A percentile compares a stretch with the other conserved stretches of the same genome.
phyloP scores from a whole-genome alignment of 768 basidiomycete species.

The Hysterangium stoloniferum region DNA sequence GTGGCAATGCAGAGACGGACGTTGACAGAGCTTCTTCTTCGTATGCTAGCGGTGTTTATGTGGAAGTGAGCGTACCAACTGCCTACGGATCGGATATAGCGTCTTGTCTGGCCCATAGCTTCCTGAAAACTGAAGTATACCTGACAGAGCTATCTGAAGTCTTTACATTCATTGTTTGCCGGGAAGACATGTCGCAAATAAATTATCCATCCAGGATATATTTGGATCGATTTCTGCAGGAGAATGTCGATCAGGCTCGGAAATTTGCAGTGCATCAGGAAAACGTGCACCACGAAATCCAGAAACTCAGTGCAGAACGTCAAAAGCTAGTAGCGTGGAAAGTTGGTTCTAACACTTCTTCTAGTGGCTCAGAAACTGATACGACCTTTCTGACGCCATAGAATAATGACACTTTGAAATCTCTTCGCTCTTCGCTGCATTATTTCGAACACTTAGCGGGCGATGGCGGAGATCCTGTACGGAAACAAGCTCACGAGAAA shows the following conservation, averaged over 20 bases:
- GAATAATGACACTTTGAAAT: slow-evolving; percentile 56
- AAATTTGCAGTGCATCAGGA: slow-evolving; percentile 28
- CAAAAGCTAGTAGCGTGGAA: slow-evolving; percentile 48
- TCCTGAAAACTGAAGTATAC: slow-evolving; percentile 2
- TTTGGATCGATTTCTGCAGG: slow-evolving; percentile 62
- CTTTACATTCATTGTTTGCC: slow-evolving; percentile 5
- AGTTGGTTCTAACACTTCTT: slow-evolving; percentile 32
- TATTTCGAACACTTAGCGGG: slow-evolving; percentile 67
- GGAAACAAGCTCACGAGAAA: slow-evolving; percentile 34
- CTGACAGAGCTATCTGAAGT: slow-evolving; percentile 6
- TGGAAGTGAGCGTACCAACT: slow-evolving; percentile 1
- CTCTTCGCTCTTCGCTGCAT: slow-evolving; percentile 52
- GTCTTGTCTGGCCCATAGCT: slow-evolving; percentile 8
- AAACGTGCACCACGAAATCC: slow-evolving; percentile 40
- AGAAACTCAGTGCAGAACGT: slow-evolving; percentile 32
- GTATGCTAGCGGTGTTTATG: neutral
- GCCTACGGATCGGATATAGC: slow-evolving; percentile 4
- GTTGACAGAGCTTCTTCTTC: neutral
- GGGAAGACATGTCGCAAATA: slow-evolving; percentile 28
- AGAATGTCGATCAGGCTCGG: slow-evolving; percentile 40
- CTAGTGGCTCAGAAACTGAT: neutral
- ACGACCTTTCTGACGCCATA: slow-evolving; percentile 20
- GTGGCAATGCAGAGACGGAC: neutral
- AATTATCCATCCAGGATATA: slow-evolving; percentile 58
- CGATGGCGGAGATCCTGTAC: slow-evolving; percentile 37